These are phyloP conservation scores for Syzygium syzygioides DNA, from an alignment of 441 rosid species.

Conservation along the genomic window DNA sequence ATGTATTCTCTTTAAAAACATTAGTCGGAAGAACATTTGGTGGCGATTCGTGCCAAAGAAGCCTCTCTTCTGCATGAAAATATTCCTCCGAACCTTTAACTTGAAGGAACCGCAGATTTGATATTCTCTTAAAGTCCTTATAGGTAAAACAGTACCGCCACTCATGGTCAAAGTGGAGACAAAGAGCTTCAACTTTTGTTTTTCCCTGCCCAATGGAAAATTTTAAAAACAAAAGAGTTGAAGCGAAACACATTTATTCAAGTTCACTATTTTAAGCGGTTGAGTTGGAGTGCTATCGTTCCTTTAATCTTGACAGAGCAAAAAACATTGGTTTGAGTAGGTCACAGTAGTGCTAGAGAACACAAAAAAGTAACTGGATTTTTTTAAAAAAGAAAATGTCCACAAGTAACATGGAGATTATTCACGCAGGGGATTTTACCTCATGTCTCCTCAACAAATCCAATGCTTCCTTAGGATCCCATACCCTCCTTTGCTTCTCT, in stretches of 20 bases:
- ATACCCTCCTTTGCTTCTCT: background rate
- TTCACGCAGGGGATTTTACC: rapidly evolving
- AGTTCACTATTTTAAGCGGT: too few relatives aligned
- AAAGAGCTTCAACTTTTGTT: background rate
- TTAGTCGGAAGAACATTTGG: rapidly evolving
- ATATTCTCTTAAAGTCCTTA: rapidly evolving
- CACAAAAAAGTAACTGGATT: background rate
- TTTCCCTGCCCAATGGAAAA: background rate
- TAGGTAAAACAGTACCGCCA: rapidly evolving
- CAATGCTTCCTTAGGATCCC: background rate
- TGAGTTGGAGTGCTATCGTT: too few relatives aligned
- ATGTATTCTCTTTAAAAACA: rapidly evolving
- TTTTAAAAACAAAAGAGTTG: background rate
- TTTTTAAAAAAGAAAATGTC: rapidly evolving
- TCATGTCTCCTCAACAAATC: rapidly evolving
- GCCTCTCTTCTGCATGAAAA: rapidly evolving
- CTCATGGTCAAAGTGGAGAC: rapidly evolving
- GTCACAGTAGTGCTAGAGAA: too few relatives aligned
- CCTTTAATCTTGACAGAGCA: too few relatives aligned
- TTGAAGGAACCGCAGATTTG: rapidly evolving
- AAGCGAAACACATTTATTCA: background rate
- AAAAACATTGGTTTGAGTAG: too few relatives aligned
- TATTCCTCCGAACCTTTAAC: rapidly evolving
- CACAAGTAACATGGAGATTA: rapidly evolving
- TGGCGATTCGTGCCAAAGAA: background rate